Evolutionary conservation across 2,329 filamentous ascomycete genomes (phyloP).

Genomic region (Sporothrix inflata): DNA sequence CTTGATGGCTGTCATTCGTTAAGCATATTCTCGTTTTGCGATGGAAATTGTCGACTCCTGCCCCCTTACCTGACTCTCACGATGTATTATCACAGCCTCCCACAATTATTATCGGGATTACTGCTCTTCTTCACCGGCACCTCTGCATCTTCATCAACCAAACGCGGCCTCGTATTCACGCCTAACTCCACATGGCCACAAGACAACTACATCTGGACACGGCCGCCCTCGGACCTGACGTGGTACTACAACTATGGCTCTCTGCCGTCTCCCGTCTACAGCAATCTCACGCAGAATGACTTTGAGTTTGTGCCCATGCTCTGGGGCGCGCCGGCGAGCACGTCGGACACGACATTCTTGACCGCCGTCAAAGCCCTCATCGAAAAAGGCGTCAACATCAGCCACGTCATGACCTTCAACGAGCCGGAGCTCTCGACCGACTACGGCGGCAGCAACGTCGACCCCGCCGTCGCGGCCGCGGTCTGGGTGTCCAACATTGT

Average conservation of each 20-base stretch:
- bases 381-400: constrained; percentile 58
- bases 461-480: constrained; percentile 62
- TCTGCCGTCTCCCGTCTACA: constrained; percentile 58
- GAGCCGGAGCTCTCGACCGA: constrained; percentile 67
- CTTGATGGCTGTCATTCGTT: not conserved
- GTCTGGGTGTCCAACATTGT: constrained; percentile 74
- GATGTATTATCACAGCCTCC: not conserved
- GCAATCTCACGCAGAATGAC: constrained; percentile 52
- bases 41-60: not conserved
- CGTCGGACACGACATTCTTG: constrained; percentile 63
- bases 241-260: constrained; percentile 86
- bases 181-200: constrained; percentile 55
- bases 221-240: constrained; percentile 61
- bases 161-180: constrained; percentile 75
- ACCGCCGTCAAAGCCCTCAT: constrained; percentile 61
- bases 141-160: constrained; percentile 50
- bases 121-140: constrained; percentile 31
- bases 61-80: not conserved
- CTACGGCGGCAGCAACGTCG: constrained; percentile 66
- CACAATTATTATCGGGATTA: constrained; percentile 24
- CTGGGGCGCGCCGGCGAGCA: constrained; percentile 62
- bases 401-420: constrained; percentile 75
- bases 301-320: constrained; percentile 83
- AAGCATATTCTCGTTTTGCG: not conserved
- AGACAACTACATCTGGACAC: constrained; percentile 69